Base-by-base conservation (phyloP, 2,329 filamentous ascomycete species). In the Alternaria sp. region DNA sequence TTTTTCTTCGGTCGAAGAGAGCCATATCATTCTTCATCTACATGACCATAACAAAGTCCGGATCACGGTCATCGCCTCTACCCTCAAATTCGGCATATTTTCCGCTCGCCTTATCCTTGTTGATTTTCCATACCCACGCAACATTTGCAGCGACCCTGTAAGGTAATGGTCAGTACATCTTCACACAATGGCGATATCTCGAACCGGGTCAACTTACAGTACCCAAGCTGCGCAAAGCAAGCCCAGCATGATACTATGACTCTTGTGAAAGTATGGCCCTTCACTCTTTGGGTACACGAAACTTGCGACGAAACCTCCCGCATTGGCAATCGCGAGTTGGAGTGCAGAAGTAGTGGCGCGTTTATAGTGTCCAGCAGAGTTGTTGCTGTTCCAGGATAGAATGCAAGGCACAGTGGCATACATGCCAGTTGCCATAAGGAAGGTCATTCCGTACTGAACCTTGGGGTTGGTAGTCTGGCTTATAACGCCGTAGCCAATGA, bases 311-410 rank as follows among this genome's bases (percentile, higher is more conserved):
- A 91, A 89, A 0, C 89, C 89, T 46, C 88, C 88, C 7, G 83
- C 85, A 64, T 91, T 91, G 0, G 88, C 89, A 65, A 91, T 86
- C 1, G 86, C 85, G 26, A 91, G 80, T 74, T 91, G 88, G 66
- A 91, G 68, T 0, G 86, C 89, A 1, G 85, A 86, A 0, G 88
- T 89, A 0, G 89, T 91, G 0, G 89, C 89, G 14, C 89, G 80
- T 74, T 91, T 91, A 70, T 91, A 91, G 70, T 91, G 89, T 0
- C 86, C 88, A 0, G 88, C 87, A 0, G 85, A 88, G 71, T 91
- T 91, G 71, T 90, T 90, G 2, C 86, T 86, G 62, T 88, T 85
- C 88, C 88, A 91, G 1, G 85, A 88, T 9, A 91, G 78, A 3
- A 89, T 84, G 18, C 84, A 86, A 0, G 88, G 88, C 0, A 90